Evolutionary conservation across 1,139 yeast species (phyloP).

Genomic region (Geotrichum histeridarum): DNA sequence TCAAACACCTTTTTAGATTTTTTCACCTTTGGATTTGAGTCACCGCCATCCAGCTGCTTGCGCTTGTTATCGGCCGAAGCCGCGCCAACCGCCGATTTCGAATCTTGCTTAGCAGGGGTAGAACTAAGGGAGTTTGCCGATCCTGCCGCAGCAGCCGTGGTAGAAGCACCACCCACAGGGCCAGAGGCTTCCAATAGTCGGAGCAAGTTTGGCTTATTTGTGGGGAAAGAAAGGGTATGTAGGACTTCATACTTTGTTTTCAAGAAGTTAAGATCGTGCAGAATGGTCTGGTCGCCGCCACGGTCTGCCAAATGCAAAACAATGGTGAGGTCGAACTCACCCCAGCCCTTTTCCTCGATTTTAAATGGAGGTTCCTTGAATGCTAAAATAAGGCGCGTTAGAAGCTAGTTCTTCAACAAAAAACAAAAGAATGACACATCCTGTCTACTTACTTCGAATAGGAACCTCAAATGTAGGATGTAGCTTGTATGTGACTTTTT

Average conservation of each 20-base stretch:
- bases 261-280: conserved; percentile 83
- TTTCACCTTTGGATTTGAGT: conserved; percentile 29
- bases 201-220: conserved; percentile 68
- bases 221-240: conserved; percentile 70
- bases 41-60: conserved; percentile 36
- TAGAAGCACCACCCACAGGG: conserved; percentile 41
- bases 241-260: conserved; percentile 73
- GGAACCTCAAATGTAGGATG: conserved; percentile 96
- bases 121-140: neutral
- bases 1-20: conserved; percentile 66
- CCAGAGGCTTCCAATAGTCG: conserved; percentile 77
- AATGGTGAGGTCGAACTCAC: conserved; percentile 88
- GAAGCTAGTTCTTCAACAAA: too few species aligned
- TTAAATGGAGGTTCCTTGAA: conserved; percentile 82
- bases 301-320: conserved; percentile 74
- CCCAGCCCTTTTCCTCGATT: conserved; percentile 97
- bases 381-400: conserved; percentile 25
- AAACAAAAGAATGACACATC: neutral
- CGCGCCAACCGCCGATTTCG: neutral
- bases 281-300: conserved; percentile 79
- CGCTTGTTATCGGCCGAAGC: conserved; percentile 39
- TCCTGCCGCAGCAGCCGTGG: neutral
- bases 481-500: conserved; percentile 84
- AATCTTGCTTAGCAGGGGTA: neutral
- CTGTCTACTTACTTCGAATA: conserved; percentile 43